These are phyloP conservation scores for Bipolaris oryzae DNA, from an alignment of 2,329 filamentous ascomycete species.

Conservation along the genomic window DNA sequence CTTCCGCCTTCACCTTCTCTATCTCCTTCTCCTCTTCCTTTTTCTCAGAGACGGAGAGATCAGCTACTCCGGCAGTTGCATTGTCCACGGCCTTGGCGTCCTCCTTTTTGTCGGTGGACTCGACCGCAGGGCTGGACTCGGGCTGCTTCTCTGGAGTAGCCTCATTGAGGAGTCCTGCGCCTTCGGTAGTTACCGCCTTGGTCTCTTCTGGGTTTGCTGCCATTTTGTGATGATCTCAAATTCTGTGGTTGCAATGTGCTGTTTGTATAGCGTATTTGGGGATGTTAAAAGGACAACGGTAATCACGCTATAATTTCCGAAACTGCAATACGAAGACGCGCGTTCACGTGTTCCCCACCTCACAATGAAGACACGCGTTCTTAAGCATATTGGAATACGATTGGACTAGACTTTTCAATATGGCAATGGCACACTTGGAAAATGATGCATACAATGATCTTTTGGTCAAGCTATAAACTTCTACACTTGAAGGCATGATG, in stretches of 20 bases:
- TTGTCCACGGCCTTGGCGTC: conserved; percentile 23
- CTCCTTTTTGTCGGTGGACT: conserved; percentile 23
- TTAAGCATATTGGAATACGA: neutral
- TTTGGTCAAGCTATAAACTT: neutral
- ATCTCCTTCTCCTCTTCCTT: conserved; percentile 19
- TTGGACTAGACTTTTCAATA: neutral
- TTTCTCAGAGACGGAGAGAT: conserved; percentile 25
- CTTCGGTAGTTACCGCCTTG: conserved; percentile 21
- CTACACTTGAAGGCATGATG: neutral
- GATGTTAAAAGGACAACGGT: conserved; percentile 13
- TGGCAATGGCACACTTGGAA: neutral
- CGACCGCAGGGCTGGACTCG: conserved; percentile 19
- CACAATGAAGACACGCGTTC: neutral
- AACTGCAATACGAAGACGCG: conserved; percentile 15
- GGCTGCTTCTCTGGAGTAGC: conserved; percentile 24
- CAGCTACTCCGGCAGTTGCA: conserved; percentile 23
- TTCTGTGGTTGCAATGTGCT: conserved; percentile 1
- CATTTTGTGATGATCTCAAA: conserved; percentile 17
- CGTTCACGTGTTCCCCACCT: conserved; percentile 17
- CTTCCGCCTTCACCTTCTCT: conserved; percentile 7
- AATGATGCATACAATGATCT: neutral
- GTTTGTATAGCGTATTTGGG: conserved; percentile 6
- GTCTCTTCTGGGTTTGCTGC: conserved; percentile 25
- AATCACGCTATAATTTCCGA: conserved; percentile 20
- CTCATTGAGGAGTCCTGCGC: conserved; percentile 13